These are phyloP conservation scores for Xylaria castorea DNA, from an alignment of 495 filamentous ascomycete species.

Conservation along the genomic window DNA sequence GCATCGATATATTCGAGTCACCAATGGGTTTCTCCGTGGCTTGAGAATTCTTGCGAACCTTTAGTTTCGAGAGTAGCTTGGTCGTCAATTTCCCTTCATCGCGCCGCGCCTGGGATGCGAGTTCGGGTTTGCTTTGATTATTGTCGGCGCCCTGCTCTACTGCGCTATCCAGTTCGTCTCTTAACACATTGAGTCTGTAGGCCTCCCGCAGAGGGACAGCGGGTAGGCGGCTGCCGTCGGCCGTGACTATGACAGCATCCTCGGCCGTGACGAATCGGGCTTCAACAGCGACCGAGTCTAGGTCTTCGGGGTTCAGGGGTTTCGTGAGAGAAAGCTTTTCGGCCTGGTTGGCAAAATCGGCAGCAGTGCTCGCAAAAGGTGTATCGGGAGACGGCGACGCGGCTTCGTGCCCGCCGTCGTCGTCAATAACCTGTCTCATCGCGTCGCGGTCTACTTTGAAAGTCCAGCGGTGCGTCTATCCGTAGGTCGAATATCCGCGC, in stretches of 20 bases:
- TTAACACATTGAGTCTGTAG: slow-evolving; percentile 67
- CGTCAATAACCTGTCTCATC: neutral
- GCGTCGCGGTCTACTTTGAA: neutral
- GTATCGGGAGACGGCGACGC: slow-evolving; percentile 10
- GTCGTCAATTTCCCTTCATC: neutral
- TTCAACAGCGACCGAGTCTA: slow-evolving; percentile 60
- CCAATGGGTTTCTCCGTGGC: slow-evolving; percentile 36
- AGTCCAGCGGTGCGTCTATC: neutral
- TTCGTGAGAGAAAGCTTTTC: slow-evolving; percentile 62
- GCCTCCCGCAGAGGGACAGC: slow-evolving; percentile 70
- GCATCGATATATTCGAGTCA: slow-evolving; percentile 47
- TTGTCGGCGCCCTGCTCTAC: slow-evolving; percentile 27
- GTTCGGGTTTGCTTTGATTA: slow-evolving; percentile 8
- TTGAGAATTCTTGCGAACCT: slow-evolving; percentile 22
- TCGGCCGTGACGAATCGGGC: slow-evolving; percentile 72
- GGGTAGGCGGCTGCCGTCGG: slow-evolving; percentile 68
- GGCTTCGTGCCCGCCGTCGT: neutral
- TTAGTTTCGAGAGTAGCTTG: slow-evolving; percentile 25
- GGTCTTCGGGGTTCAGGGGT: slow-evolving; percentile 31
- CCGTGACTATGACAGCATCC: slow-evolving; percentile 73
- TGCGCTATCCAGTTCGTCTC: slow-evolving; percentile 54
- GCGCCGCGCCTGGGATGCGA: neutral
- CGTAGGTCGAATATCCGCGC: neutral
- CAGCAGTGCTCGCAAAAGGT: slow-evolving; percentile 34
- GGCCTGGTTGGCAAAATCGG: slow-evolving; percentile 61